Base-by-base conservation (phyloP, 148 eudicot genomes). In the Vaccinium vitisidaea region DNA sequence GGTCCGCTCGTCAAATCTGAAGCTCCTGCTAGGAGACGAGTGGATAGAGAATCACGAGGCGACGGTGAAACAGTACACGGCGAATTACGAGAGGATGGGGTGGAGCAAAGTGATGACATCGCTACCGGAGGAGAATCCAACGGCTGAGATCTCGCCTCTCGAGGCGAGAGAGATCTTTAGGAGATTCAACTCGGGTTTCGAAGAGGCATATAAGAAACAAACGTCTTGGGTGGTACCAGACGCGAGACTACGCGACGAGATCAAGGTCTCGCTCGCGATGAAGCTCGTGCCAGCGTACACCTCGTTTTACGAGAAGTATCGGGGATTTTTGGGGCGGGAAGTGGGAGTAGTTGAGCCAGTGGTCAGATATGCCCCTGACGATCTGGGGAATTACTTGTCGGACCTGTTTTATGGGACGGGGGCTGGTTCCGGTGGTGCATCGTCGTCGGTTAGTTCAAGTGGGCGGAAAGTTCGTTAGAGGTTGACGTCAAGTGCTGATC, bases 331-430 rank as follows among this genome's bases (percentile, higher is more conserved):
- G 12, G 54, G 76, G 16, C 77, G 87, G 16, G 70, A 79, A 5
- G 14, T 63, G 7, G 91, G 87, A 6, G 59, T 65, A 2, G 59
- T 65, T 25, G 92, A 90, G 80, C 56, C 89, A 0, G 84, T 88
- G 6, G 89, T 93, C 81, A 90, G 92, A 84, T 93, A 87, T 85
- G 91, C 93, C 80, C 99, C 98, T 7, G 94, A 92, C 53, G 94
- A 97, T 90, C 83, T 97, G 83, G 90, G 89, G 21, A 93, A 93
- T 90, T 94, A 91, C 87, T 82, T 95, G 83, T 92, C 91, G 27
- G 97, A 90, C 77, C 52, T 93, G 39, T 86, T 94, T 75, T 86
- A 63, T 46, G 89, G 87, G 8, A 49, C 23, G 11, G 84, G 49
- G 50, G 65, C 7, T 55, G 63, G 43, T 55, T 74, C 52, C 69